Evolutionary conservation across 129 eudicot species (phyloP), one percentile per base, ranked within the genome.

Genomic region (Arctium lappa): DNA sequence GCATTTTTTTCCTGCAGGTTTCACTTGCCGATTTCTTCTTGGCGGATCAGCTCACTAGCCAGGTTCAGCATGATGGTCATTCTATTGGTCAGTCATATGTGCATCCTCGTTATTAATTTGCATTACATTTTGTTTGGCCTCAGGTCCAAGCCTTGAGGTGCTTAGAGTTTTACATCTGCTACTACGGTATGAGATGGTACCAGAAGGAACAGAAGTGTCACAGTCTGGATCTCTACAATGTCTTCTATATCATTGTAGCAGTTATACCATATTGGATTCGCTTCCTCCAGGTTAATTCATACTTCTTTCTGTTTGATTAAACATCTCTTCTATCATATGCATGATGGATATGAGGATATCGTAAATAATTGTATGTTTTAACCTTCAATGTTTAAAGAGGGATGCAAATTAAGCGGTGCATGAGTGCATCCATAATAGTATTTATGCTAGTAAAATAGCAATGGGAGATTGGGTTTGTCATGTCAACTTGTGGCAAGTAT

Each of bases 21-120:
- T 84, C 90, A 72, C 90, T 94, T 71, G 91, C 94, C 6, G 97
- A 94, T 72, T 91, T 90, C 84, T 94, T 94, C 88, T 82, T 94
- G 85, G 98, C 98, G 6, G 98, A 94, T 81, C 97, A 94, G 76
- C 86, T 94, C 5, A 85, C 97, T 42, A 92, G 98, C 85, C 95
- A 94, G 98, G 98, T 91, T 68, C 6, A 42, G 18, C 48, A 33
- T 72, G 72, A 38, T 72, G 62, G 56, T 36, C 34, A 46, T 83
- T 29, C 38, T 40, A 62, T 40, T 68, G 72, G 62, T 69, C 37
- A 71, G 13, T 39, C 69, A 13, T 79, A 48, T 27, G 18, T 37
- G 38, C 48, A 72, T 29, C 22, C 63, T 66, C 50, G n/a, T 69
- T 53, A 56, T 53, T 78, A 39, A 36, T 36, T 34, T 48, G 12